These are phyloP conservation scores for Mycena chlorophos DNA, from an alignment of 768 basidiomycete species.

Conservation along the genomic window DNA sequence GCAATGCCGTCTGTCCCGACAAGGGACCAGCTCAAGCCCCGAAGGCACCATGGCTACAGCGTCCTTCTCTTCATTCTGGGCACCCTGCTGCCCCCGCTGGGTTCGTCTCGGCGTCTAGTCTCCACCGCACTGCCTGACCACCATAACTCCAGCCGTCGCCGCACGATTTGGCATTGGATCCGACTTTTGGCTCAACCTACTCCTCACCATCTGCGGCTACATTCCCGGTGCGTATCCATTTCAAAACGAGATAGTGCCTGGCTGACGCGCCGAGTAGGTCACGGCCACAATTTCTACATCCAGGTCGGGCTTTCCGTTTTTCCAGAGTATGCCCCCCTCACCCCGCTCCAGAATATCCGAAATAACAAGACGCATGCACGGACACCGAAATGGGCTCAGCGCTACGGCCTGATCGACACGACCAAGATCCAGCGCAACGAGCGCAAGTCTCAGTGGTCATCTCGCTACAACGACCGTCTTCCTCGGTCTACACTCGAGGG, in stretches of 20 bases:
- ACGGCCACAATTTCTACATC: constrained; percentile 92
- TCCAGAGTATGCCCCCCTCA: background rate
- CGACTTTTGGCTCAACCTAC: constrained; percentile 89
- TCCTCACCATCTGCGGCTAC: constrained; percentile 89
- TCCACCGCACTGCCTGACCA: constrained; percentile 6
- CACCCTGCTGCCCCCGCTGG: constrained; percentile 88
- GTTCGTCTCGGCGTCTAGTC: constrained; percentile 41
- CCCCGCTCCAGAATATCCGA: constrained; percentile 72
- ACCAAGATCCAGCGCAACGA: constrained; percentile 75
- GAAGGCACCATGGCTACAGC: constrained; percentile 77
- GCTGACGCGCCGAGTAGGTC: constrained; percentile 58
- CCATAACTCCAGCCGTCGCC: constrained; percentile 69
- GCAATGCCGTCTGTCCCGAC: constrained; percentile 10
- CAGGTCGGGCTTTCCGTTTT: constrained; percentile 51
- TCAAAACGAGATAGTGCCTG: too few species aligned
- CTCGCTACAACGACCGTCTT: constrained; percentile 80
- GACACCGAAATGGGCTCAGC: constrained; percentile 94
- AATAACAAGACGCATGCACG: constrained; percentile 92
- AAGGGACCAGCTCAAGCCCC: constrained; percentile 66
- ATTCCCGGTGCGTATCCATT: constrained; percentile 63
- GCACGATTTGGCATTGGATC: constrained; percentile 87
- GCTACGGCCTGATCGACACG: constrained; percentile 86
- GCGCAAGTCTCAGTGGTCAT: constrained; percentile 84
- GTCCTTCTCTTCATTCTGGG: constrained; percentile 84
- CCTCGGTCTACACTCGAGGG: constrained; percentile 68